Percentiles rank a stretch among this genome's conserved stretches.
phyloP scores from a whole-genome alignment of 768 basidiomycete genomes.

The Favolaschia claudopus region DNA sequence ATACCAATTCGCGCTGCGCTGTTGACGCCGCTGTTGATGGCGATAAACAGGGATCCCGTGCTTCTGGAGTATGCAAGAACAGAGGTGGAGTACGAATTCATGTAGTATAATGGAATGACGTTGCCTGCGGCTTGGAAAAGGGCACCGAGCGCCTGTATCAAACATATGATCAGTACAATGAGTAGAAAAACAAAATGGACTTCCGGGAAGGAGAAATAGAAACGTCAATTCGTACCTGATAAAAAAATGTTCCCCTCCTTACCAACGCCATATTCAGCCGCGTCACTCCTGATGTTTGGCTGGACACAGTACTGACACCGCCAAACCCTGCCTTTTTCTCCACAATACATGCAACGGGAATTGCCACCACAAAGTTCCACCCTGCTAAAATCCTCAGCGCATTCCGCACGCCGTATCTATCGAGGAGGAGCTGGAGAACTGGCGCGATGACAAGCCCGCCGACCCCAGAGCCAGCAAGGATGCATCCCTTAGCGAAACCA shows the following conservation, averaged over 20 bases:
- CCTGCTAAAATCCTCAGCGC: constrained; percentile 48
- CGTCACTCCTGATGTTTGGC: constrained; percentile 34
- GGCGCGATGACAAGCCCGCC: constrained; percentile 55
- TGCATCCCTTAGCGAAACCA: constrained; percentile 52
- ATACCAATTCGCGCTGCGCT: constrained; percentile 48
- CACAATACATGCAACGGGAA: constrained; percentile 46
- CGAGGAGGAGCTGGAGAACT: constrained; percentile 43
- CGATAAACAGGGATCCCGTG: constrained; percentile 47
- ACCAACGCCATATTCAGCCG: constrained; percentile 45
- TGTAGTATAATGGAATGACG: constrained; percentile 52
- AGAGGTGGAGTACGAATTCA: constrained; percentile 49
- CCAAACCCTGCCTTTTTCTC: constrained; percentile 34
- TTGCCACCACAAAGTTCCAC: constrained; percentile 47
- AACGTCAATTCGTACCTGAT: constrained; percentile 50
- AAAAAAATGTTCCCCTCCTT: constrained; percentile 48
- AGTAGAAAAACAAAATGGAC: background rate
- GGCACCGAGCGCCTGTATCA: constrained; percentile 43
- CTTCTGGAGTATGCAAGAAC: constrained; percentile 46
- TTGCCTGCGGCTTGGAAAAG: constrained; percentile 55
- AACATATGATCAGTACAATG: background rate
- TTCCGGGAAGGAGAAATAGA: background rate
- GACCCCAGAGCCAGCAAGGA: constrained; percentile 49
- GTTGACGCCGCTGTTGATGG: constrained; percentile 52
- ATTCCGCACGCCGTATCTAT: constrained; percentile 42
- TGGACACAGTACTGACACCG: constrained; percentile 8